Percentiles rank a stretch among this genome's conserved stretches.
Evolutionary conservation across 306 rosid genomes (phyloP).

Genomic region (Begonia peltatifolia): DNA sequence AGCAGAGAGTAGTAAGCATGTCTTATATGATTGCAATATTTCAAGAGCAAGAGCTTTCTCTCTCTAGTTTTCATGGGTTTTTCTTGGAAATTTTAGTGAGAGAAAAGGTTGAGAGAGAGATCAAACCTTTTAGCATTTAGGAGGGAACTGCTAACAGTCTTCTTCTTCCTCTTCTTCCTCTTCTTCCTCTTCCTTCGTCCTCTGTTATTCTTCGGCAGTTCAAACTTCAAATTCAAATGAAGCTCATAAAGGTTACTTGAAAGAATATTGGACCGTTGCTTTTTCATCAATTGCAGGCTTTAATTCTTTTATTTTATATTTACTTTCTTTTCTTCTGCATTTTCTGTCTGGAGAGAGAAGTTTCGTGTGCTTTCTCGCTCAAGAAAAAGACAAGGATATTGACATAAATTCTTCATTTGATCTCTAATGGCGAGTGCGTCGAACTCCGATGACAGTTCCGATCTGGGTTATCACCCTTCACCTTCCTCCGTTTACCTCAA

Average conservation of each 20-base stretch:
- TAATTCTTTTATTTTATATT: neutral
- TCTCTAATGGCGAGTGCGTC: slow-evolving; percentile 39
- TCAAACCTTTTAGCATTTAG: no score
- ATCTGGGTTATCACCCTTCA: slow-evolving; percentile 48
- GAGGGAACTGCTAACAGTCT: neutral
- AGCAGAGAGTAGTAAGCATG: neutral
- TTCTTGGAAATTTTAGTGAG: neutral
- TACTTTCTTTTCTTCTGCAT: neutral
- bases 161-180: neutral
- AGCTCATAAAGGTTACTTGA: neutral
- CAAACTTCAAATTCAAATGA: neutral
- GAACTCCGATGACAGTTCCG: slow-evolving; percentile 37
- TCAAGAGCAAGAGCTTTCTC: neutral
- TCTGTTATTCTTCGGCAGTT: neutral
- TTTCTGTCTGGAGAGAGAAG: neutral
- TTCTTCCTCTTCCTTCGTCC: neutral
- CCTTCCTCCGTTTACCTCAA: slow-evolving; percentile 61
- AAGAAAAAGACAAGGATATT: neutral
- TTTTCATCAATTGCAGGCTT: neutral
- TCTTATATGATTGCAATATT: neutral
- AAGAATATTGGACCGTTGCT: neutral
- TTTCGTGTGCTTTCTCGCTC: neutral
- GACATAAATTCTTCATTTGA: neutral
- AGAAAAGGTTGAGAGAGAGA: neutral
- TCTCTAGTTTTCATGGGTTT: neutral